These are phyloP conservation scores for Zygoascus tannicola DNA, from an alignment of 805 yeast species.

Conservation along the genomic window DNA sequence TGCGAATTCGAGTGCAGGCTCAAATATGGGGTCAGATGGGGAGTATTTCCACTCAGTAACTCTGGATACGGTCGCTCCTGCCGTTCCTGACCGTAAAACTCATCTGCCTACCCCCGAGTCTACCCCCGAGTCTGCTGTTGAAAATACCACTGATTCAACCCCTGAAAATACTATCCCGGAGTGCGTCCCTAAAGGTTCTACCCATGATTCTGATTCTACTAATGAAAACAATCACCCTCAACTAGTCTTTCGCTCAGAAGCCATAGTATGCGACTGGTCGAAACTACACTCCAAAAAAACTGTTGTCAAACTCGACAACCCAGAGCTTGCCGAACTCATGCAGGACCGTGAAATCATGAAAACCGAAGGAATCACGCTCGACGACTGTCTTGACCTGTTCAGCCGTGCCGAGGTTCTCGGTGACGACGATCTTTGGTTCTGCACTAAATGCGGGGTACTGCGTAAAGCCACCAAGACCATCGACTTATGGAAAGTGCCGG, in stretches of 20 bases:
- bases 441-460: conserved; percentile 83
- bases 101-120: too few relatives aligned
- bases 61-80: too few relatives aligned
- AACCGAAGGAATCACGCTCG: conserved; percentile 40
- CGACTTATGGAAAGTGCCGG: conserved; percentile 91
- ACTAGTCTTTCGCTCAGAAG: conserved; percentile 10
- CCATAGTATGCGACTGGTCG: conserved; percentile 16
- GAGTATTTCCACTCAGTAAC: too few relatives aligned
- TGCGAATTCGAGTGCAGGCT: too few relatives aligned
- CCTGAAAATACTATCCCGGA: too few relatives aligned
- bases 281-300: not conserved
- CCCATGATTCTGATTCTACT: not conserved
- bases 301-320: conserved; percentile 8
- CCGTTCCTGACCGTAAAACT: too few relatives aligned
- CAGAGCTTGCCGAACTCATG: conserved; percentile 13
- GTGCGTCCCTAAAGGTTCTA: too few relatives aligned
- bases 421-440: conserved; percentile 86
- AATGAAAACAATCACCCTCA: not conserved
- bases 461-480: conserved; percentile 85
- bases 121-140: too few relatives aligned
- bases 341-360: conserved; percentile 19
- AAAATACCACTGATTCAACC: too few relatives aligned
- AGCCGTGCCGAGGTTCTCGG: conserved; percentile 78
- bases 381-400: conserved; percentile 67
- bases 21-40: too few relatives aligned